A percentile compares a stretch with the other conserved stretches of the same genome.
Evolutionary conservation across 768 basidiomycete species (phyloP).

Genomic region (Pleurotus cornucopiae): DNA sequence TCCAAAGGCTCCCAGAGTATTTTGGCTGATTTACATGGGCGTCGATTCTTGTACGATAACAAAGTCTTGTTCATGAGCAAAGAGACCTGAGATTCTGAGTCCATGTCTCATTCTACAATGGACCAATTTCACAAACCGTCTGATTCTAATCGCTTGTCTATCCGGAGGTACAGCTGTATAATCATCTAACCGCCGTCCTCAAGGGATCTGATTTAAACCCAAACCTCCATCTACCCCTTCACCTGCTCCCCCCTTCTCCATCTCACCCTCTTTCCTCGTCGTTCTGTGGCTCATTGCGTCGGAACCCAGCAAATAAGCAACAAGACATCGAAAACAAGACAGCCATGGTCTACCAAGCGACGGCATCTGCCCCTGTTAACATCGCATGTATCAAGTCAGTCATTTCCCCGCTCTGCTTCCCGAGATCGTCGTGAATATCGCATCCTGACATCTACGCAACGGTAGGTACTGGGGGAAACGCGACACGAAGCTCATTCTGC

Average conservation of each 20-base stretch:
- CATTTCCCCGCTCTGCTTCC: not conserved
- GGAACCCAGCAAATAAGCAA: conserved; percentile 17
- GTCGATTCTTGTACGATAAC: too few species aligned
- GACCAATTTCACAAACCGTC: not conserved
- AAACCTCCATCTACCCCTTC: not conserved
- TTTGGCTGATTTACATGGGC: too few species aligned
- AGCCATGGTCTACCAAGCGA: conserved; percentile 73
- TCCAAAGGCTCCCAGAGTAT: too few species aligned
- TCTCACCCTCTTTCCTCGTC: not conserved
- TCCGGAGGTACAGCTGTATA: conserved; percentile 6
- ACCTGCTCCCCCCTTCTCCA: not conserved
- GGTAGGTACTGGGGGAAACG: conserved; percentile 98
- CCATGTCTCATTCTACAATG: conserved; percentile 3
- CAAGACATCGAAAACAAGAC: conserved; percentile 2
- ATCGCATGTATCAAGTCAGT: conserved; percentile 95
- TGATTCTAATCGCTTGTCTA: conserved; percentile 1
- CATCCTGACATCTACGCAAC: not conserved
- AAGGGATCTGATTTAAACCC: conserved; percentile 2
- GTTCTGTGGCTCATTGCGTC: not conserved
- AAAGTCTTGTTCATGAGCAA: too few species aligned
- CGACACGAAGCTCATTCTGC: conserved; percentile 90
- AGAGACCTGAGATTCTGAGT: too few species aligned
- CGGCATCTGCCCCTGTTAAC: conserved; percentile 91
- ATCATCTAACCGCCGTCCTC: conserved; percentile 5
- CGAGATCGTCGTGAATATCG: not conserved